Conservation (phyloP, 1,284 basidiomycete species). For the Fomitopsis schrenkii region DNA sequence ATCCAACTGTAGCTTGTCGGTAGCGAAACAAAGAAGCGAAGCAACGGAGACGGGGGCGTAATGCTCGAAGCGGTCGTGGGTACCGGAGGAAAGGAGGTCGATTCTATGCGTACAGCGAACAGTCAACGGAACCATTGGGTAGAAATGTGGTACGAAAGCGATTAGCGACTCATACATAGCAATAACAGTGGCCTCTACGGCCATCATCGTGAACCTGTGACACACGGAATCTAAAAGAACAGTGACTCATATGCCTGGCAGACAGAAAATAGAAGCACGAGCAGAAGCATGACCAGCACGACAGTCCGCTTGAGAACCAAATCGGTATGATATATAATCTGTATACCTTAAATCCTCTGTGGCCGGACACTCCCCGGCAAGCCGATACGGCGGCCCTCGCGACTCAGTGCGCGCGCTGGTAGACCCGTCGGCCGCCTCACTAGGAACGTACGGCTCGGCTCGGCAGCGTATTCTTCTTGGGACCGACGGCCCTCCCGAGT, state of each 20-base stretch:
- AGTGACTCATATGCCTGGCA: background rate
- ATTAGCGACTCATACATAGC: background rate
- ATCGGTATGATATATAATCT: background rate
- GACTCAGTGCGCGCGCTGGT: background rate
- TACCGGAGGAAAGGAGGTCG: background rate
- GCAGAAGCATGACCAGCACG: constrained; percentile 1
- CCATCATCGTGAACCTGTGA: background rate
- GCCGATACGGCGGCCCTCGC: constrained; percentile 4
- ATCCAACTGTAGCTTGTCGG: no score
- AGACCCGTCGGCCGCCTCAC: background rate
- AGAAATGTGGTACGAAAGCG: background rate
- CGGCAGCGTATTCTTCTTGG: background rate
- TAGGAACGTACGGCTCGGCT: background rate
- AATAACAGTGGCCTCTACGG: background rate
- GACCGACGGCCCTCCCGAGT: background rate
- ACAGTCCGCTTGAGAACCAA: background rate
- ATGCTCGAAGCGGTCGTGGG: background rate
- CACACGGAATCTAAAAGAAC: background rate
- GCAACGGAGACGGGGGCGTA: no score
- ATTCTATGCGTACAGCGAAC: background rate
- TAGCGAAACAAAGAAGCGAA: no score
- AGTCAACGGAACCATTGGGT: background rate
- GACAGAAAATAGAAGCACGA: background rate
- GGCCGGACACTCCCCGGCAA: constrained; percentile 6
- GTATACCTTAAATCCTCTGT: constrained; percentile 1